Evolutionary conservation across 768 basidiomycete genomes (phyloP).

Genomic region (Megacollybia marginata): DNA sequence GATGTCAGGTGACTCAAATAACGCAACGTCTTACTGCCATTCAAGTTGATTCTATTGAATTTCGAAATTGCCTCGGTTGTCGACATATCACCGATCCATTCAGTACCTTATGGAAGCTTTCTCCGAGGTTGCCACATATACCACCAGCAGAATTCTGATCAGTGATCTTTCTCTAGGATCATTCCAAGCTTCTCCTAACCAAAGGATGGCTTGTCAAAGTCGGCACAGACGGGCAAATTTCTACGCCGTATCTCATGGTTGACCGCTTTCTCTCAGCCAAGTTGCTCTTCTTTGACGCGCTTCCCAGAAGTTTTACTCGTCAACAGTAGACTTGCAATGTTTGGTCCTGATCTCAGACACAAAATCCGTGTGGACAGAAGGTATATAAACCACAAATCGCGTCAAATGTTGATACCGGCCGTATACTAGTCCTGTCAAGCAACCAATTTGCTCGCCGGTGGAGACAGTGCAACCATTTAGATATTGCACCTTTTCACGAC

Average conservation of each 20-base stretch:
- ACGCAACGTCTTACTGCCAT: no score
- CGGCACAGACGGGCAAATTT: constrained; percentile 36
- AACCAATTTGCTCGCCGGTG: constrained; percentile 64
- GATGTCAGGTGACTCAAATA: no score
- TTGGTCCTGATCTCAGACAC: constrained; percentile 67
- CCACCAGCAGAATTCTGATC: neutral
- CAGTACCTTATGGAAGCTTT: constrained; percentile 36
- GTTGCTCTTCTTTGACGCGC: neutral
- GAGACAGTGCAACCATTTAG: constrained; percentile 47
- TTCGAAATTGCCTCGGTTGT: no score
- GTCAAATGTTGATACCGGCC: constrained; percentile 5
- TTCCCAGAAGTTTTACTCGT: constrained; percentile 59
- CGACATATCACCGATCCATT: no score
- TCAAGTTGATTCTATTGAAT: no score
- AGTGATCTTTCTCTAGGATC: constrained; percentile 33
- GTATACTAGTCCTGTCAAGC: constrained; percentile 39
- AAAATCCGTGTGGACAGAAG: constrained; percentile 69
- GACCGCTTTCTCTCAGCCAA: constrained; percentile 19
- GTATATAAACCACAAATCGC: constrained; percentile 22
- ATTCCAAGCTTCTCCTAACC: constrained; percentile 44
- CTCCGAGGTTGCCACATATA: constrained; percentile 30
- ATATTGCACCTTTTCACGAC: constrained; percentile 19
- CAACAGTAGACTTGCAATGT: constrained; percentile 49
- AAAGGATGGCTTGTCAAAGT: constrained; percentile 74
- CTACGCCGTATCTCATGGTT: constrained; percentile 69